These are phyloP conservation scores for Hemileia vastatrix DNA, from an alignment of 1,284 basidiomycete species.

Conservation along the genomic window DNA sequence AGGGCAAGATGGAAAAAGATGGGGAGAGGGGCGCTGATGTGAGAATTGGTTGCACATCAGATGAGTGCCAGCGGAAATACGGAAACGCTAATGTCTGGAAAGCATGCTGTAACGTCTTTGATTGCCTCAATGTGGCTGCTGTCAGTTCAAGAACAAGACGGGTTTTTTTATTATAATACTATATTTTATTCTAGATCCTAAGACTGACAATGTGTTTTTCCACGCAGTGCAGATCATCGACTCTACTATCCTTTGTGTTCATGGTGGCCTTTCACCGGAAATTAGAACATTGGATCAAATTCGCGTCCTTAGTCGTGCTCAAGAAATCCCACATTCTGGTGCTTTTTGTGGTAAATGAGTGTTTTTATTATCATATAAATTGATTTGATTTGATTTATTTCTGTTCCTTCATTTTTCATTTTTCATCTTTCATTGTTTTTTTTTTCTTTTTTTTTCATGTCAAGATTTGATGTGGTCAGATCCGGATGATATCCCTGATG, in stretches of 20 bases:
- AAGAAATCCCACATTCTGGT: constrained; percentile 95
- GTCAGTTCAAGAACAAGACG: constrained; percentile 50
- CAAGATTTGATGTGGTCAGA: constrained; percentile 95
- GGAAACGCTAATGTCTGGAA: constrained; percentile 91
- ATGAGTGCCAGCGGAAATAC: constrained; percentile 94
- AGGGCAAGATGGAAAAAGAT: not conserved
- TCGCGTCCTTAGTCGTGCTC: constrained; percentile 75
- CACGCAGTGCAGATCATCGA: constrained; percentile 88
- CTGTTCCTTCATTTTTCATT: not conserved
- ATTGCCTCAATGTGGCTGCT: constrained; percentile 84
- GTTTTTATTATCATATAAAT: constrained; percentile 1
- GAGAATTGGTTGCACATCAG: constrained; percentile 47
- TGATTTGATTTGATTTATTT: constrained; percentile 2
- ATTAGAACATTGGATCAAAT: constrained; percentile 87
- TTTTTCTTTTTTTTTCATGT: not conserved
- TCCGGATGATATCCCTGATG: constrained; percentile 69
- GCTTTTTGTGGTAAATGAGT: constrained; percentile 71
- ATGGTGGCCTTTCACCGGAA: constrained; percentile 84
- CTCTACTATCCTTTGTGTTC: constrained; percentile 78
- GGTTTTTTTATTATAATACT: not conserved
- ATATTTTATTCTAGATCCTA: not conserved
- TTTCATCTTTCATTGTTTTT: constrained; percentile 1
- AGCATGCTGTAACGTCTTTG: constrained; percentile 88
- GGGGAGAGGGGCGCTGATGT: not conserved
- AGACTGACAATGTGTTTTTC: not conserved